Base-by-base conservation (phyloP, 805 yeast genomes). In the Yarrowia sp. region DNA sequence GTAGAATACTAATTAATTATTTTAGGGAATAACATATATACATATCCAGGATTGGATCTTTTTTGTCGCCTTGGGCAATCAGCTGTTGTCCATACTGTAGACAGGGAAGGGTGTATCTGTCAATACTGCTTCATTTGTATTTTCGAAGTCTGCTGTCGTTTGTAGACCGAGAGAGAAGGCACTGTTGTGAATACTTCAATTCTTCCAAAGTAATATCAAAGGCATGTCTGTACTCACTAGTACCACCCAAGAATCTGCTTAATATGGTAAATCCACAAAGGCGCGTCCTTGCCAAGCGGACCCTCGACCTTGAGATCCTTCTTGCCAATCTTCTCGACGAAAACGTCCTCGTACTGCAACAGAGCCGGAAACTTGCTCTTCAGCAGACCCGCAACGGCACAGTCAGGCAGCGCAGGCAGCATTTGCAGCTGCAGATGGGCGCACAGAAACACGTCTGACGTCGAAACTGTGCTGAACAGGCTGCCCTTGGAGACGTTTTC, bases 171-270 rank as follows among this genome's bases (percentile, higher is more conserved):
- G n/a, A n/a, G n/a, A n/a, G n/a, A n/a, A n/a, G n/a, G n/a, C n/a
- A n/a, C n/a, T n/a, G n/a, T n/a, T n/a, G n/a, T n/a, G n/a, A n/a
- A n/a, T n/a, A n/a, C n/a, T n/a, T n/a, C n/a, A n/a, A n/a, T n/a
- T n/a, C n/a, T n/a, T n/a, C n/a, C n/a, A n/a, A n/a, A n/a, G n/a
- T n/a, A n/a, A n/a, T n/a, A n/a, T n/a, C n/a, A n/a, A n/a, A n/a
- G n/a, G n/a, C n/a, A n/a, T 39, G 13, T 3, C 6, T 14, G n/a
- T 12, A 3, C 46, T 1, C 16, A 9, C 27, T 47, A 49, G n/a
- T 33, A 51, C 58, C 58, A 51, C 22, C 58, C 58, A 22, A 51
- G 7, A 22, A 51, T 24, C 58, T 51, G 58, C 42, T 27, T 33
- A 21, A 51, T 13, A 9, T 51, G 58, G 13, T 10, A 33, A 2